phyloP scores from a whole-genome alignment of 73 alveolate species.

The Tetrahymena thermophila region DNA sequence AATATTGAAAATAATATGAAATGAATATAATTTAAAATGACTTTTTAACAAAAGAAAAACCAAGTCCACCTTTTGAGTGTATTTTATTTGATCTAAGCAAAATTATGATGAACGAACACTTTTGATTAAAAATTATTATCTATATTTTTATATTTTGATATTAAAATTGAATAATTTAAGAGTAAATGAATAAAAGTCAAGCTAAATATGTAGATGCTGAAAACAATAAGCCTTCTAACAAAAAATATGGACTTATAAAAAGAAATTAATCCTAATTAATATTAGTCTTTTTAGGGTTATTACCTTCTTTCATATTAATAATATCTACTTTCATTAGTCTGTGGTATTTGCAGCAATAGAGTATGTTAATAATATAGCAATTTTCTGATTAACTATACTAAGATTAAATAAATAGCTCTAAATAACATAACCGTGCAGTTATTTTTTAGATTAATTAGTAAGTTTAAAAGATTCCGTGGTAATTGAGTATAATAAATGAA shows the following conservation, averaged over 20 bases:
- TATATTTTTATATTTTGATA: too few species aligned
- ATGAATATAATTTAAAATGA: too few species aligned
- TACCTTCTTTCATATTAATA: neutral
- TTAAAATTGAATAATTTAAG: too few species aligned
- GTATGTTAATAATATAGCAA: neutral
- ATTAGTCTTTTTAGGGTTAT: neutral
- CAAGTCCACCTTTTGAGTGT: too few species aligned
- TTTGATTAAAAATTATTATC: too few species aligned
- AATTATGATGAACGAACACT: too few species aligned
- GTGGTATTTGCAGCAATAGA: neutral
- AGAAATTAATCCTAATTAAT: neutral
- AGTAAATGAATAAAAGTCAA: too few species aligned
- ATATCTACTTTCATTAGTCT: neutral
- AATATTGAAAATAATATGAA: too few species aligned
- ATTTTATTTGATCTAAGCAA: too few species aligned
- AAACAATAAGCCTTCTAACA: too few species aligned
- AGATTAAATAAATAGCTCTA: neutral
- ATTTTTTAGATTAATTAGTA: too few species aligned
- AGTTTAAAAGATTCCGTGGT: neutral
- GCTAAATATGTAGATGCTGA: neutral
- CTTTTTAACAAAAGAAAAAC: too few species aligned
- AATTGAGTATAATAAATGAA: neutral
- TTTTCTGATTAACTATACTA: neutral
- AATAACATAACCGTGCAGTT: neutral
- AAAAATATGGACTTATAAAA: neutral